Evolutionary conservation across 2,329 filamentous ascomycete species (phyloP).

Genomic region (Zymoseptoria brevis): DNA sequence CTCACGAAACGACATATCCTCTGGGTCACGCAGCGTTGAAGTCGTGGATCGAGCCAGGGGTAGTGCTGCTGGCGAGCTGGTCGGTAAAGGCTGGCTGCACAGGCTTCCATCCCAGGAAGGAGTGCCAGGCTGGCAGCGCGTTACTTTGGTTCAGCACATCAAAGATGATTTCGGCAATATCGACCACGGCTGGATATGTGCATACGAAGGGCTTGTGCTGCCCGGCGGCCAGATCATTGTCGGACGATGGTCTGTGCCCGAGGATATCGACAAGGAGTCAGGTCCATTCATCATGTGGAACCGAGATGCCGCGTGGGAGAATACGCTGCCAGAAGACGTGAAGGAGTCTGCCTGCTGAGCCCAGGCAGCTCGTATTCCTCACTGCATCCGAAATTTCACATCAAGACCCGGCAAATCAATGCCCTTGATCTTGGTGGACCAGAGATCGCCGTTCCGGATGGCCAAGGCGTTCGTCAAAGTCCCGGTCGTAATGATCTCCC

Average conservation of each 20-base stretch:
- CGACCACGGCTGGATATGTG: constrained; percentile 35
- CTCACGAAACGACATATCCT: constrained; percentile 1
- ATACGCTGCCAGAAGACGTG: background rate
- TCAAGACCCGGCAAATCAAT: constrained; percentile 16
- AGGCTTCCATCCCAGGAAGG: constrained; percentile 40
- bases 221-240: constrained; percentile 41
- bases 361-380: background rate
- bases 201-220: constrained; percentile 43
- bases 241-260: constrained; percentile 41
- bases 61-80: constrained; percentile 18
- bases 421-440: constrained; percentile 14
- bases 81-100: constrained; percentile 42
- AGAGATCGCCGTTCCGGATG: constrained; percentile 15
- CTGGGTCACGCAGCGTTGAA: background rate
- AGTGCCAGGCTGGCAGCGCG: constrained; percentile 47
- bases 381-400: constrained; percentile 8
- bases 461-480: constrained; percentile 14
- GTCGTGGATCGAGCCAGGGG: constrained; percentile 1
- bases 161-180: constrained; percentile 22
- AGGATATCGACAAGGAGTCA: constrained; percentile 27
- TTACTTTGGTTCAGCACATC: constrained; percentile 49
- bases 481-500: constrained; percentile 17
- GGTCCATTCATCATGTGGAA: constrained; percentile 39
- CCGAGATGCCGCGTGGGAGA: background rate
- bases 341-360: background rate